Conservation (phyloP, 176 grass and related monocot species). For the Zea mays region DNA sequence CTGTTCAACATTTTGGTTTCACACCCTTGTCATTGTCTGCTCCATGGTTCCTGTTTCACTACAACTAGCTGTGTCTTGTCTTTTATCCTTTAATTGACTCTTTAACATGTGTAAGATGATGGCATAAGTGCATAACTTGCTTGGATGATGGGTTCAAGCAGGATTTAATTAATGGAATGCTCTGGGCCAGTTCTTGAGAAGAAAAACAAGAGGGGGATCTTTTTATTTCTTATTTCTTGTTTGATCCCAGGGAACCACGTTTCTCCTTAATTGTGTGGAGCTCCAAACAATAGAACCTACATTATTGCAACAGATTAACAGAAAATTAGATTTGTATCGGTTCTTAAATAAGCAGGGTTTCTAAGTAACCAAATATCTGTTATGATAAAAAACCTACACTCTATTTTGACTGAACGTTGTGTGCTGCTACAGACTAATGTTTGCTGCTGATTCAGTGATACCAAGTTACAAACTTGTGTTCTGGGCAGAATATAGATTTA, state of each 20-base stretch:
- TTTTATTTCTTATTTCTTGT: neutral
- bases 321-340: neutral
- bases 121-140: neutral
- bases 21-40: constrained; percentile 20
- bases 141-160: constrained; percentile 3
- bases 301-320: neutral
- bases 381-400: neutral
- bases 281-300: neutral
- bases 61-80: constrained; percentile 4
- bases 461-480: neutral
- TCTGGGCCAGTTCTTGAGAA: neutral
- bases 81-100: neutral
- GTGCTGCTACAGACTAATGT: neutral
- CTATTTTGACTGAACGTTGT: neutral
- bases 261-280: neutral
- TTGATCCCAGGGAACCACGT: neutral
- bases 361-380: neutral
- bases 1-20: neutral
- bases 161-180: neutral
- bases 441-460: neutral
- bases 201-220: neutral
- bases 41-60: constrained; percentile 11
- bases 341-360: neutral
- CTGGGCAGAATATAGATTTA: neutral
- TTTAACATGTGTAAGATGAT: constrained; percentile 20